These are phyloP conservation scores for Saturnispora hagleri DNA, from an alignment of 805 yeast genomes.

Conservation along the genomic window DNA sequence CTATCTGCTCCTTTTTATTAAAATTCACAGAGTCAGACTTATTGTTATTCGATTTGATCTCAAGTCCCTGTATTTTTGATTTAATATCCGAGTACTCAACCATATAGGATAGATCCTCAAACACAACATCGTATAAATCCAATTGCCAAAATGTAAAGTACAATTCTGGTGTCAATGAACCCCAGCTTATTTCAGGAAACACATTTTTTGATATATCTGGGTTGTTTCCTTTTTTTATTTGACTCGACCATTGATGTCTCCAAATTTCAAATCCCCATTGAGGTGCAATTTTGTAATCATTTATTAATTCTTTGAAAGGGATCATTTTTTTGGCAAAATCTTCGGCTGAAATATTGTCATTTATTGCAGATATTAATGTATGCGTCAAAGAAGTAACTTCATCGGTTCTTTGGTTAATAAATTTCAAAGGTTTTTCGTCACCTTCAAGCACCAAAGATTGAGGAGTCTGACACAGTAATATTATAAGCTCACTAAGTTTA, in stretches of 20 bases:
- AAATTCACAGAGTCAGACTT: conserved; percentile 18
- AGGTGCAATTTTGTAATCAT: conserved; percentile 37
- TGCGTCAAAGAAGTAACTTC: conserved; percentile 61
- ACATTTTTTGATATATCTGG: conserved; percentile 12
- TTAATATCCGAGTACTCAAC: conserved; percentile 34
- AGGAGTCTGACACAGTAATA: conserved; percentile 46
- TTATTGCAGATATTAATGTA: conserved; percentile 50
- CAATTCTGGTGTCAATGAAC: conserved; percentile 31
- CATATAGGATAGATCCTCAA: conserved; percentile 40
- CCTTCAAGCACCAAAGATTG: conserved; percentile 28
- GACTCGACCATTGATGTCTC: conserved; percentile 39
- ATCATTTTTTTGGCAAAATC: conserved; percentile 25
- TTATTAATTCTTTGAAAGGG: conserved; percentile 33
- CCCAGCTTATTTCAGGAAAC: conserved; percentile 17
- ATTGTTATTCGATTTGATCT: conserved; percentile 28
- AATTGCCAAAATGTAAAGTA: conserved; percentile 66
- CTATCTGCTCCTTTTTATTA: conserved; percentile 16
- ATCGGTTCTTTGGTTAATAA: conserved; percentile 62
- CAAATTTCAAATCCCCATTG: conserved; percentile 74
- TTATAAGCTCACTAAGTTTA: conserved; percentile 52
- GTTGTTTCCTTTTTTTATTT: conserved; percentile 15
- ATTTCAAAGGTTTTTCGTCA: conserved; percentile 47
- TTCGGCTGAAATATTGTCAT: conserved; percentile 35
- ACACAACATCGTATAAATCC: conserved; percentile 61
- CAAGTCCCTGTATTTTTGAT: conserved; percentile 28